A percentile compares a stretch with the other conserved stretches of the same genome.
Conservation (phyloP, 1,284 basidiomycete species). For the Ustilago xerochloae region DNA sequence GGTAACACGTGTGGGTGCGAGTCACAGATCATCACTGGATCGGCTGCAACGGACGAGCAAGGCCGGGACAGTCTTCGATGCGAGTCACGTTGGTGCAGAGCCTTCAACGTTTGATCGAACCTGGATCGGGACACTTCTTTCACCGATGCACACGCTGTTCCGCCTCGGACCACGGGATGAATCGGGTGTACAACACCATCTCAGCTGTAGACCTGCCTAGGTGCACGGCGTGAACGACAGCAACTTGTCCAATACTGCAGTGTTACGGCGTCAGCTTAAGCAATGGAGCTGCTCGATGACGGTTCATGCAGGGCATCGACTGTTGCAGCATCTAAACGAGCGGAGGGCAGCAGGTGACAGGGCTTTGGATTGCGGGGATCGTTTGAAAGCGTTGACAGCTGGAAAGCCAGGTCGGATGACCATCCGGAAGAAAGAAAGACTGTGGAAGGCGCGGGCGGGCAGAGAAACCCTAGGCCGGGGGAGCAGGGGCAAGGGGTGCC, state of each 20-base stretch:
- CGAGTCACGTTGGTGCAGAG: background rate
- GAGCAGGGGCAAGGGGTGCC: background rate
- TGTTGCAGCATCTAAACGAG: constrained; percentile 3
- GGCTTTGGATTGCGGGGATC: constrained; percentile 21
- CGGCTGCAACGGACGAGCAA: constrained; percentile 29
- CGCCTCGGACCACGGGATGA: background rate
- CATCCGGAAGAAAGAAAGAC: background rate
- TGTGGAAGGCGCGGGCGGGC: background rate
- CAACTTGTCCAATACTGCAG: constrained; percentile 11
- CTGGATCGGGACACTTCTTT: background rate
- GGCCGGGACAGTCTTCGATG: background rate
- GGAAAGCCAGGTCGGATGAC: constrained; percentile 7
- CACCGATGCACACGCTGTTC: background rate
- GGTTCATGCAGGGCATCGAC: constrained; percentile 26
- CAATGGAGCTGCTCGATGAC: constrained; percentile 11
- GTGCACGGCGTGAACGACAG: background rate
- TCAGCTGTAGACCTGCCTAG: background rate
- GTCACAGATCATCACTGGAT: background rate
- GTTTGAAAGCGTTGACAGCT: background rate
- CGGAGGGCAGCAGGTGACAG: background rate
- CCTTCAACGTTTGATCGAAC: constrained; percentile 18
- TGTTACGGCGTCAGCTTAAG: constrained; percentile 24
- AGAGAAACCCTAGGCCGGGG: no score
- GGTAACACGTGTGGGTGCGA: background rate
- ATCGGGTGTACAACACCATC: constrained; percentile 22